A percentile compares a stretch with the other conserved stretches of the same genome.
phyloP scores from a whole-genome alignment of 352 stramenopile genomes.

The Pythium plurisporium region DNA sequence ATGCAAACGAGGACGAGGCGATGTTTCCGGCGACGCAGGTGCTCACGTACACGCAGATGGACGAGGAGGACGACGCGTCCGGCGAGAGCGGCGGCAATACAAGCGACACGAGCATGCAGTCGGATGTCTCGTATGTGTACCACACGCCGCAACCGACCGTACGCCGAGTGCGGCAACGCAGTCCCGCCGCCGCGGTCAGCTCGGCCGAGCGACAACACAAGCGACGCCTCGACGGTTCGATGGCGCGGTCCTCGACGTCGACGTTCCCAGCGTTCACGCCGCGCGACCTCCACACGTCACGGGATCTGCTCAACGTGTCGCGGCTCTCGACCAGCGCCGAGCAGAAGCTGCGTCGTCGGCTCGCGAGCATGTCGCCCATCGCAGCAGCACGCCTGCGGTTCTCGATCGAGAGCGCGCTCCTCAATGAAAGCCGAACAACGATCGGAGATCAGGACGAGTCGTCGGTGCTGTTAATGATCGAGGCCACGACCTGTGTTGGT shows the following conservation, averaged over 20 bases:
- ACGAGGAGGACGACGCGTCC: not conserved
- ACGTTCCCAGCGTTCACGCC: constrained; percentile 57
- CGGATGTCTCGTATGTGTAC: constrained; percentile 64
- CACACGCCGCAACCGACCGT: constrained; percentile 31
- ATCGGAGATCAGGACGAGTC: constrained; percentile 10
- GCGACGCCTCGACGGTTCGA: not conserved
- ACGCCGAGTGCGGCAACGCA: constrained; percentile 18
- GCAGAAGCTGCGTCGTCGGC: constrained; percentile 44
- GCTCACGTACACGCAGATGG: constrained; percentile 8
- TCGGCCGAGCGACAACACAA: constrained; percentile 16
- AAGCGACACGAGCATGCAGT: constrained; percentile 27
- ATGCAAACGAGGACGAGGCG: constrained; percentile 1
- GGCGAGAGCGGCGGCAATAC: constrained; percentile 15
- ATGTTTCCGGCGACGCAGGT: constrained; percentile 15
- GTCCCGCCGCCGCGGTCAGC: constrained; percentile 7
- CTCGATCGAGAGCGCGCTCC: constrained; percentile 9
- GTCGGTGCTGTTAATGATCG: constrained; percentile 13
- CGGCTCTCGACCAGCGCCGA: constrained; percentile 30
- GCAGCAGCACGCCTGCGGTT: constrained; percentile 12
- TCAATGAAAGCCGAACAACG: constrained; percentile 3
- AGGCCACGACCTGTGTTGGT: constrained; percentile 12
- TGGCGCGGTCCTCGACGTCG: constrained; percentile 21
- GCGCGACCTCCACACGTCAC: constrained; percentile 38
- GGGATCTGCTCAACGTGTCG: not conserved
- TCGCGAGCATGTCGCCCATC: constrained; percentile 65